Evolutionary conservation across 1,284 basidiomycete genomes (phyloP), one percentile per base, ranked within the genome.

Genomic region (Xerocomus nothofagi): DNA sequence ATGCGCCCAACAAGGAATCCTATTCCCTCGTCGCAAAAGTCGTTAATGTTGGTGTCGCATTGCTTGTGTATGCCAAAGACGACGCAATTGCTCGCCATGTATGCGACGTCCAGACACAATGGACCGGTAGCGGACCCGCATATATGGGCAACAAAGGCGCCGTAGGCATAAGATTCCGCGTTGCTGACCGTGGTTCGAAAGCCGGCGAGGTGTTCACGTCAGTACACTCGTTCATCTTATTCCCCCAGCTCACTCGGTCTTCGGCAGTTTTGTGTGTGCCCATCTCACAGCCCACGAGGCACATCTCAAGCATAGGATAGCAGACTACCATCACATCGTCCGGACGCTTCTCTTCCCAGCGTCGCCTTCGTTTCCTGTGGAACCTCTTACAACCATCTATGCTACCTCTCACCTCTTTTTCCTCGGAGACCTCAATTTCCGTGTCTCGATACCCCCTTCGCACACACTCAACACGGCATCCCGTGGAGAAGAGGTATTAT

Each of bases 91-190:
- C 80, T 9, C 76, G 79, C 30, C 74, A 68, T 24, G 74, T 89
- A 6, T 73, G 75, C 46, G 81, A 88, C 60, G 81, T 91, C 17
- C 78, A 90, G 60, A 87, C 86, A 20, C 73, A 79, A 48, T 89
- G 88, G 88, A 87, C 84, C 0, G 84, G 88, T 1, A 83, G 78
- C 57, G 89, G 90, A 2, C 86, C 84, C 15, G 74, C 68, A 17
- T 89, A 79, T 56, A 90, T 98, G 89, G 93, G 93, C 11, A 98
- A 98, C 73, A 99, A 99, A 71, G 93, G 93, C 23, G 95, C 91
- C 1, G 93, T 97, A 3, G 95, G 91, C 15, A 78, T 93, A 31
- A 79, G 95, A 39, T 86, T 98, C 66, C 84, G 88, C 36, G 75
- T 96, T 21, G 70, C 76, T 23, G 74, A 71, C 10, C 71, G 74